phyloP scores from a whole-genome alignment of 148 eudicot species.

The Pouteria glomerata region DNA sequence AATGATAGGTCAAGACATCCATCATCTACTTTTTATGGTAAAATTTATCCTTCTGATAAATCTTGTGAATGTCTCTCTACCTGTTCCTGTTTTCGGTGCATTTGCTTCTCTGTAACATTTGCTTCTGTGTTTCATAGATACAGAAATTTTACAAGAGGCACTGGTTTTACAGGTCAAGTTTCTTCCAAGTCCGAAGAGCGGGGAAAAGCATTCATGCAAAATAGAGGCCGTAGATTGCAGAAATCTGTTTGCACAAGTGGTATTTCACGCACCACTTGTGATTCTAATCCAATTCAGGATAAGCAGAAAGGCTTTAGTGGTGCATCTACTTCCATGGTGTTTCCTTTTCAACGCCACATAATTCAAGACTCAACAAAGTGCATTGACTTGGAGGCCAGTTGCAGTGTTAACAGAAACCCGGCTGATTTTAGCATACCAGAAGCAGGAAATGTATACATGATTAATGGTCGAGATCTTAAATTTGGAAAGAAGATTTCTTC shows the following conservation, averaged over 20 bases:
- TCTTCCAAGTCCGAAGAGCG: conserved; percentile 30
- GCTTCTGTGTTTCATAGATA: conserved; percentile 21
- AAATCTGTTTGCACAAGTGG: conserved; percentile 16
- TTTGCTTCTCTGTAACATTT: conserved; percentile 27
- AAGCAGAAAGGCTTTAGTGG: conserved; percentile 13
- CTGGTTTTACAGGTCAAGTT: conserved; percentile 27
- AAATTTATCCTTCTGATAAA: conserved; percentile 12
- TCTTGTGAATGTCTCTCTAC: conserved; percentile 24
- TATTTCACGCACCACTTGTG: conserved; percentile 1
- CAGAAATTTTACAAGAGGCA: conserved; percentile 8
- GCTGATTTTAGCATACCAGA: conserved; percentile 60
- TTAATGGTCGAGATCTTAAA: conserved; percentile 40
- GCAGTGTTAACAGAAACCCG: conserved; percentile 57
- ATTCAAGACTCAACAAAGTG: not conserved
- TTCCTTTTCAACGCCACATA: not conserved
- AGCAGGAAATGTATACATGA: conserved; percentile 36
- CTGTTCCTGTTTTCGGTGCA: conserved; percentile 19
- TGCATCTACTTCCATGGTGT: conserved; percentile 3
- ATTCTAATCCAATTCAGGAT: not conserved
- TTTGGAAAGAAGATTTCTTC: conserved; percentile 12
- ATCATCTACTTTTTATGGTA: conserved; percentile 24
- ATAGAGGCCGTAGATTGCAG: conserved; percentile 11
- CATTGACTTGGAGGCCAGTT: conserved; percentile 20
- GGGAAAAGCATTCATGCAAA: conserved; percentile 22
- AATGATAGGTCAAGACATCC: conserved; percentile 26